phyloP scores from a whole-genome alignment of 176 grass and related monocot species.

The Oryza coarctata region DNA sequence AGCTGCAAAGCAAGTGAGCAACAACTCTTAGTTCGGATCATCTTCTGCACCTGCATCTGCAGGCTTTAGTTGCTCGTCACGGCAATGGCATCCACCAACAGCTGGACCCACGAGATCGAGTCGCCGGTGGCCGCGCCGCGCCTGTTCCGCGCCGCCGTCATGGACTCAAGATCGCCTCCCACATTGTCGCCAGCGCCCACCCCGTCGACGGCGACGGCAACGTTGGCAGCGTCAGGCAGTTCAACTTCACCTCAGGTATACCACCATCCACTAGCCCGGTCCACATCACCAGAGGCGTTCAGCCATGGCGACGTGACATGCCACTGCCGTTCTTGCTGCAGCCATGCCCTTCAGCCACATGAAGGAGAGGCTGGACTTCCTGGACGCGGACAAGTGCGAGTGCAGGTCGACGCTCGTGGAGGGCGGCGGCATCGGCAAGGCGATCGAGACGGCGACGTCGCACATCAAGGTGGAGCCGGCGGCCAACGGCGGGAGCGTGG shows the following conservation, averaged over 20 bases:
- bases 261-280: too few species aligned
- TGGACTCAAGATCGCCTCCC: slow-evolving; percentile 63
- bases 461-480: slow-evolving; percentile 68
- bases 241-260: slow-evolving; percentile 76
- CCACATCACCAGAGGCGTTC: neutral
- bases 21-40: neutral
- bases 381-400: slow-evolving; percentile 62
- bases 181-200: slow-evolving; percentile 55
- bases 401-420: slow-evolving; percentile 54
- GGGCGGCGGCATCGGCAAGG: slow-evolving; percentile 57
- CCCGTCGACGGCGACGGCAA: slow-evolving; percentile 42
- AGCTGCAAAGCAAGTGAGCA: neutral
- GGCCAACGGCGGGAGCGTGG: slow-evolving; percentile 47
- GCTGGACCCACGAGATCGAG: slow-evolving; percentile 57
- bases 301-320: neutral
- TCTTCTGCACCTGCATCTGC: neutral
- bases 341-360: slow-evolving; percentile 44
- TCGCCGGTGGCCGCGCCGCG: slow-evolving; percentile 47
- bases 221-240: slow-evolving; percentile 67
- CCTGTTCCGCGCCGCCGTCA: slow-evolving; percentile 64
- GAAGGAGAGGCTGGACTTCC: slow-evolving; percentile 67
- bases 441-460: slow-evolving; percentile 37
- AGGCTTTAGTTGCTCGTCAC: neutral
- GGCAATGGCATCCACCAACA: slow-evolving; percentile 38
- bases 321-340: slow-evolving; percentile 2